These are phyloP conservation scores for Trametopsis cervina DNA, from an alignment of 768 basidiomycete species.

Conservation along the genomic window DNA sequence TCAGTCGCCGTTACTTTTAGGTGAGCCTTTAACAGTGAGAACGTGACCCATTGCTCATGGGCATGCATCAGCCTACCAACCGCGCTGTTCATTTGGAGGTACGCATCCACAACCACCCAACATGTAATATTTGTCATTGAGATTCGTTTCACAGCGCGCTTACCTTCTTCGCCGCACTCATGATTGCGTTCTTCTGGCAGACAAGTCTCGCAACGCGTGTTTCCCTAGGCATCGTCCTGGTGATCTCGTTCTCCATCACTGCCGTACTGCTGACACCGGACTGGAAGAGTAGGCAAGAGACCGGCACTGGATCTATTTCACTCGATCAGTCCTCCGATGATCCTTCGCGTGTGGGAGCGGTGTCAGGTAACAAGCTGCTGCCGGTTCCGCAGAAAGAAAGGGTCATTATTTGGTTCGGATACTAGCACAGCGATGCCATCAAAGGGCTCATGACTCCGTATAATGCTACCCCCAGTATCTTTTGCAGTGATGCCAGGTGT, in stretches of 20 bases:
- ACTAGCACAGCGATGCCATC: no score
- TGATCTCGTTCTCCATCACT: neutral
- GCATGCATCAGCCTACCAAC: neutral
- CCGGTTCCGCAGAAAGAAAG: no score
- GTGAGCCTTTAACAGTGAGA: neutral
- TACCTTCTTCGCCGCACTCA: conserved; percentile 6
- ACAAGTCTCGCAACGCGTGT: neutral
- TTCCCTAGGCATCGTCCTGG: neutral
- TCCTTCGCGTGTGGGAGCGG: no score
- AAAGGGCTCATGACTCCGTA: no score
- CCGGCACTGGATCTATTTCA: no score
- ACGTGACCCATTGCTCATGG: neutral
- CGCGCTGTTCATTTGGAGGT: conserved; percentile 15
- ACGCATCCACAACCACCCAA: conserved; percentile 31
- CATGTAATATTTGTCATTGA: conserved; percentile 16
- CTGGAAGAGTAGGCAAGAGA: no score
- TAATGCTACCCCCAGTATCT: no score
- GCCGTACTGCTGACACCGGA: neutral
- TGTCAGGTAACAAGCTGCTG: no score
- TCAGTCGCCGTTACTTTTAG: conserved; percentile 5
- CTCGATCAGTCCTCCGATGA: no score
- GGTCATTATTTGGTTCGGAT: no score
- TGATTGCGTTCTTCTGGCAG: neutral
- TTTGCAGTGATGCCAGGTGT: no score
- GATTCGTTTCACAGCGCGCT: conserved; percentile 5